Conservation (phyloP, 148 eudicot genomes). For the Camellia sinensis region DNA sequence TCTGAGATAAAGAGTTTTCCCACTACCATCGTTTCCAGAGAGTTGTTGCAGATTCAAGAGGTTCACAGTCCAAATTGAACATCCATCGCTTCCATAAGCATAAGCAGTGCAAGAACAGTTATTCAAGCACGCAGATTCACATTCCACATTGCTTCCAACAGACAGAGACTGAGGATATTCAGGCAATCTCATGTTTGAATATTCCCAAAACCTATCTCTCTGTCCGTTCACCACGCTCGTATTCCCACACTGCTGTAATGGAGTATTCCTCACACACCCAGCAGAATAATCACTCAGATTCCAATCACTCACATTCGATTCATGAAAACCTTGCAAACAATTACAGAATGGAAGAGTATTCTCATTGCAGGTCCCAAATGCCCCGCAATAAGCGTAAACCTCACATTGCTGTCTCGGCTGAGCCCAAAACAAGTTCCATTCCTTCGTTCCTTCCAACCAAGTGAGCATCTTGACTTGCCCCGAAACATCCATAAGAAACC, state of each 20-base stretch:
- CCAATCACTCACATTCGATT: conserved; percentile 30
- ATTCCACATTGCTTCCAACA: conserved; percentile 21
- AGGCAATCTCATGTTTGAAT: conserved; percentile 19
- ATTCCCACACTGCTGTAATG: conserved; percentile 30
- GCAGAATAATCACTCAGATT: conserved; percentile 42
- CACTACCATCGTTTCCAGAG: conserved; percentile 27
- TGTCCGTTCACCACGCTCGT: conserved; percentile 15
- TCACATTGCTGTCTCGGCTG: conserved; percentile 56
- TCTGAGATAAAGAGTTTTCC: conserved; percentile 30
- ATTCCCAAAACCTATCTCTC: conserved; percentile 26
- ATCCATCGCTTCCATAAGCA: conserved; percentile 24
- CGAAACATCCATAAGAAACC: conserved; percentile 49
- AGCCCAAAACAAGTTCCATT: conserved; percentile 56
- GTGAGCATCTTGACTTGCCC: conserved; percentile 40
- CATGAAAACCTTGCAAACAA: conserved; percentile 41
- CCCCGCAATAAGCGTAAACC: conserved; percentile 54
- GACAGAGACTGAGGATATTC: neutral
- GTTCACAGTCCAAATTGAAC: conserved; percentile 36
- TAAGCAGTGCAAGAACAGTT: conserved; percentile 43
- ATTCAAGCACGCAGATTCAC: conserved; percentile 30
- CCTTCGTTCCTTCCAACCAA: conserved; percentile 36
- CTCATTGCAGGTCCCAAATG: conserved; percentile 43
- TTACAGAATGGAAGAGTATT: conserved; percentile 36
- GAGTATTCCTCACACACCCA: conserved; percentile 38
- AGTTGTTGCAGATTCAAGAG: conserved; percentile 37